Evolutionary conservation across 2,329 filamentous ascomycete species (phyloP), one percentile per base, ranked within the genome.

Genomic region (Colletotrichum sp.): DNA sequence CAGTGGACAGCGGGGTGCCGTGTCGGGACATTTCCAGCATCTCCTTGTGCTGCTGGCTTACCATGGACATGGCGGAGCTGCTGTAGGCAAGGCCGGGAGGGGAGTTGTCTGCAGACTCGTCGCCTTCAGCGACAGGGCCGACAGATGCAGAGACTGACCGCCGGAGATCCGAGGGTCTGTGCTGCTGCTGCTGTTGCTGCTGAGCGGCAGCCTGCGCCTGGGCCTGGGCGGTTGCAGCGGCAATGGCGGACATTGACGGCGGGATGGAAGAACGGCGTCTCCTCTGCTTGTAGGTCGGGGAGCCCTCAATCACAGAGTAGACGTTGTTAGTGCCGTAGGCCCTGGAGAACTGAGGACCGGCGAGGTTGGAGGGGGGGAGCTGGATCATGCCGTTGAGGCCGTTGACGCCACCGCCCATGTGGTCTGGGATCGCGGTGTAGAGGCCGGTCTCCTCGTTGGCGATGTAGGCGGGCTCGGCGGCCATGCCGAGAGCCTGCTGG

Each of bases 251-350:
- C 84, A 96, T 92, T 79, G 94, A 92, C 15, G 95, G 94, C 28
- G 96, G 96, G 78, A 99, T 95, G 57, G 96, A 99, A 44, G 97
- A 98, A 78, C 97, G 94, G 80, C 97, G 93, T 84, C 97, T 92
- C 81, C 97, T 93, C 89, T 99, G 97, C 91, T 99, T 99, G 89
- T 99, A 99, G 49, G 97, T 99, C 15, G 97, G 97, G 32, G 97
- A 99, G 65, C 97, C 97, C 88, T 99, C 97, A 83, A 99, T 97
- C 66, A 98, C 96, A 65, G 95, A 96, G 88, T 98, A 98, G 80
- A 97, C 95, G 84, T 95, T 98, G 85, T 93, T 94, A 68, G 88
- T 84, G 76, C 90, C 90, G 80, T 95, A 95, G 36, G 93, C 92
- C 62, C 94, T 92, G 30, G 93, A 92, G 86, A 95, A 98, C 81